Evolutionary conservation across 208 protist genomes (phyloP).

Genomic region (Crithidia bombi): DNA sequence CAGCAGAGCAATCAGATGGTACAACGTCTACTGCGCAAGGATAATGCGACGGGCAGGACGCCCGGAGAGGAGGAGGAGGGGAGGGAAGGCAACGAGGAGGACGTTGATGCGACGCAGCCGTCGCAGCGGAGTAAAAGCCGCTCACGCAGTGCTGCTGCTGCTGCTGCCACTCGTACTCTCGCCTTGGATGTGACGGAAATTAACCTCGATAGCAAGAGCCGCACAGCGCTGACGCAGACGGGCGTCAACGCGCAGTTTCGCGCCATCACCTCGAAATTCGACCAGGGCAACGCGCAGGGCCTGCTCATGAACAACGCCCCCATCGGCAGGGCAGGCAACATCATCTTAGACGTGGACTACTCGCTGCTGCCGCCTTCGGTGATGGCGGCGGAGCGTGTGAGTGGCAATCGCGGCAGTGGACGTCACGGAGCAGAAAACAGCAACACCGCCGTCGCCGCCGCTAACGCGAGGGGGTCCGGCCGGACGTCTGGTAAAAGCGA

Average conservation of each 20-base stretch:
- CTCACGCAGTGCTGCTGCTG: constrained; percentile 27
- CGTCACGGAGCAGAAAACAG: constrained; percentile 4
- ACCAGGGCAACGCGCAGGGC: constrained; percentile 89
- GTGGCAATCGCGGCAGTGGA: constrained; percentile 11
- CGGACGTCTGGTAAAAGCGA: background rate
- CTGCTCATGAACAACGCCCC: constrained; percentile 88
- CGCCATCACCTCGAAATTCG: constrained; percentile 90
- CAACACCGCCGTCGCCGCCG: background rate
- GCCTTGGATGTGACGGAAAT: constrained; percentile 82
- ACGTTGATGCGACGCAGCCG: too few relatives aligned
- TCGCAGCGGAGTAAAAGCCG: constrained; percentile 27
- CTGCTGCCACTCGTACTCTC: constrained; percentile 62
- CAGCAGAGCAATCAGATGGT: constrained; percentile 89
- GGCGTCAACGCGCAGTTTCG: constrained; percentile 88
- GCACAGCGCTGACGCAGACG: constrained; percentile 70
- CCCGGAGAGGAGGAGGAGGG: constrained; percentile 32
- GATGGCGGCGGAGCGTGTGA: constrained; percentile 5
- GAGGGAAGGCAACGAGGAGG: constrained; percentile 18
- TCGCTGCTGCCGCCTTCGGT: constrained; percentile 38
- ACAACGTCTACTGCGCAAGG: constrained; percentile 83
- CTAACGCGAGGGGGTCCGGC: too few relatives aligned
- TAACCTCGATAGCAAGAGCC: constrained; percentile 80
- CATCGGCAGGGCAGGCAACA: constrained; percentile 74
- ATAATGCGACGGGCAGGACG: constrained; percentile 34
- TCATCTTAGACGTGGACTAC: constrained; percentile 90